Conservation (phyloP, 1,284 basidiomycete genomes). For the Hypsizygus ulmarius region DNA sequence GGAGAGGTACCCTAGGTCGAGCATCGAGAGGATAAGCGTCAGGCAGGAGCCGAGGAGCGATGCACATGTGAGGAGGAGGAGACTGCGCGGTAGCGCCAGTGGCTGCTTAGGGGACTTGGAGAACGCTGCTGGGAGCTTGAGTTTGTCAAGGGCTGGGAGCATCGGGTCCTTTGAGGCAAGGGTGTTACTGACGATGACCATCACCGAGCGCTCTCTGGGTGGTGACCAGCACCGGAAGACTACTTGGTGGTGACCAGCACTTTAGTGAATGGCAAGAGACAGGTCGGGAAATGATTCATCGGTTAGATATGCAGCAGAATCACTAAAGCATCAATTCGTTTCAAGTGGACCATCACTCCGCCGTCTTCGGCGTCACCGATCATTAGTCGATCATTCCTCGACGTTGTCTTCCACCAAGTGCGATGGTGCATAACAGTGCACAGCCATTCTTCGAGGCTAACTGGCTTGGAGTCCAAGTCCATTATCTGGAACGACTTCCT, state of each 20-base stretch:
- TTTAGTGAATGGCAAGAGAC: conserved; percentile 9
- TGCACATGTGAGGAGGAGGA: conserved; percentile 27
- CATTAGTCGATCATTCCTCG: background rate
- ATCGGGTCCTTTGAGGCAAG: conserved; percentile 7
- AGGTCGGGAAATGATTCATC: conserved; percentile 5
- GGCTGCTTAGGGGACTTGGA: background rate
- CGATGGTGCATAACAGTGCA: too few relatives aligned
- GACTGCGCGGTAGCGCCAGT: conserved; percentile 22
- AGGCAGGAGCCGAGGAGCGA: conserved; percentile 25
- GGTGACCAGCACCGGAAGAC: background rate
- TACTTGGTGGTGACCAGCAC: conserved; percentile 27
- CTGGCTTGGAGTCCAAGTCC: too few relatives aligned
- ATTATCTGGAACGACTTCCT: too few relatives aligned
- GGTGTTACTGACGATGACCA: conserved; percentile 20
- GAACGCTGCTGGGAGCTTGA: conserved; percentile 7
- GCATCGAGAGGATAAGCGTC: conserved; percentile 30
- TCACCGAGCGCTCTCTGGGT: conserved; percentile 17
- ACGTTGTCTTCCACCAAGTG: background rate
- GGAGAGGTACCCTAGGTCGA: conserved; percentile 34
- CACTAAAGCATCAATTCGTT: conserved; percentile 11
- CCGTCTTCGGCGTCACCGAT: background rate
- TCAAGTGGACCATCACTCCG: background rate
- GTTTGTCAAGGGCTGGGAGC: conserved; percentile 11
- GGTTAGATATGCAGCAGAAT: background rate
- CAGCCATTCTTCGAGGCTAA: too few relatives aligned